Conservation (phyloP, 257 asterid species). For the Solanum pinnatisectum region DNA sequence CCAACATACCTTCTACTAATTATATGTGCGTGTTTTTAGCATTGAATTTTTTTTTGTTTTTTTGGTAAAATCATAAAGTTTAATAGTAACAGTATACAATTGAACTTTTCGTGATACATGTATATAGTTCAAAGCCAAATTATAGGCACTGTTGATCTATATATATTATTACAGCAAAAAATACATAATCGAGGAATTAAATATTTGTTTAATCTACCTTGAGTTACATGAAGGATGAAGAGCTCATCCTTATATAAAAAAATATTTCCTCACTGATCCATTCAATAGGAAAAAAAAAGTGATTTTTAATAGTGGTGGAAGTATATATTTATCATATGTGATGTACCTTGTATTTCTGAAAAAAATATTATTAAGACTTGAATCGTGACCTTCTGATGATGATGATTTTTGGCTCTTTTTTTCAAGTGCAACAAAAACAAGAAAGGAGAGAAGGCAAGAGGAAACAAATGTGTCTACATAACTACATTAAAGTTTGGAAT, state of each 20-base stretch:
- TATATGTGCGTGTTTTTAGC: neutral
- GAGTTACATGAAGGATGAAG: neutral
- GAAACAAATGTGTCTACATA: neutral
- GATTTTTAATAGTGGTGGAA: neutral
- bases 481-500: neutral
- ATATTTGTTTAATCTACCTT: neutral
- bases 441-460: neutral
- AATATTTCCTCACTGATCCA: too few relatives aligned
- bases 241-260: neutral
- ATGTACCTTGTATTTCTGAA: neutral
- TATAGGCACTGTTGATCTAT: neutral
- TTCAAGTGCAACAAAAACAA: neutral
- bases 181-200: too few relatives aligned
- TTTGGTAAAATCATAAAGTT: neutral
- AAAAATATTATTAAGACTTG: too few relatives aligned
- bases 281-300: too few relatives aligned
- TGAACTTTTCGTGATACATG: neutral
- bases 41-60: neutral
- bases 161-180: neutral
- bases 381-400: neutral
- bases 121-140: neutral
- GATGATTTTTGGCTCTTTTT: too few relatives aligned
- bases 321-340: too few relatives aligned
- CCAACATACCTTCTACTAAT: neutral
- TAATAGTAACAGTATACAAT: neutral